Percentiles rank a stretch among this genome's conserved stretches.
phyloP scores from a whole-genome alignment of 768 basidiomycete genomes.

The Cyclocybe aegerita region DNA sequence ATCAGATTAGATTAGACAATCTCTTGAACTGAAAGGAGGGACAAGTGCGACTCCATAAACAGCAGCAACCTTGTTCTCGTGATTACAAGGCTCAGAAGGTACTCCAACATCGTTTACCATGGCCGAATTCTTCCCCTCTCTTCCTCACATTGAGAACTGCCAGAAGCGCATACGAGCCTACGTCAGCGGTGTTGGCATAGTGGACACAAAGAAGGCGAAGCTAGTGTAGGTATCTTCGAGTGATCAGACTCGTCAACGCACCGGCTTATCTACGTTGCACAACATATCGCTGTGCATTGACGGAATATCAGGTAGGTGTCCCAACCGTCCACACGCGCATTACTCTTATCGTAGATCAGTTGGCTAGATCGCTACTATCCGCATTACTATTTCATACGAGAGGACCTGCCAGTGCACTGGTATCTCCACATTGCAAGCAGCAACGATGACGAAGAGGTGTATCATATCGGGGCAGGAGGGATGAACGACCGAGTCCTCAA shows the following conservation, averaged over 20 bases:
- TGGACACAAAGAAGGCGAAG: slow-evolving; percentile 57
- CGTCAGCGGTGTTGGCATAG: slow-evolving; percentile 47
- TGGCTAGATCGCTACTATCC: slow-evolving; percentile 60
- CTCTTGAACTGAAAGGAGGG: too few species aligned
- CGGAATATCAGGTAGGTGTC: neutral
- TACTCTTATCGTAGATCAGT: slow-evolving; percentile 18
- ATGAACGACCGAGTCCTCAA: slow-evolving; percentile 27
- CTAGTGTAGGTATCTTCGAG: slow-evolving; percentile 46
- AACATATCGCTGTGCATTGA: too few species aligned
- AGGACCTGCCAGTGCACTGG: slow-evolving; percentile 41
- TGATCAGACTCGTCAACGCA: neutral
- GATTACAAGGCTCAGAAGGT: too few species aligned
- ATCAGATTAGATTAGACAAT: neutral
- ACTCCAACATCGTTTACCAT: slow-evolving; percentile 4
- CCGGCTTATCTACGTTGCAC: too few species aligned
- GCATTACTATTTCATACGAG: slow-evolving; percentile 48
- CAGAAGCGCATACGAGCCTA: slow-evolving; percentile 54
- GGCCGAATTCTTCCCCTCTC: slow-evolving; percentile 31
- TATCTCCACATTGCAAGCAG: slow-evolving; percentile 35
- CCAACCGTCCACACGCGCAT: neutral
- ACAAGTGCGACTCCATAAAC: too few species aligned
- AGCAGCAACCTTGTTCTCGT: too few species aligned
- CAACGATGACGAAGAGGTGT: slow-evolving; percentile 31
- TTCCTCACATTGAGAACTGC: slow-evolving; percentile 47
- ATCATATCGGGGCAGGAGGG: slow-evolving; percentile 46